A percentile compares a stretch with the other conserved stretches of the same genome.
These are phyloP conservation scores for Lyophyllum semitale DNA, from an alignment of 768 basidiomycete species.

Conservation along the genomic window DNA sequence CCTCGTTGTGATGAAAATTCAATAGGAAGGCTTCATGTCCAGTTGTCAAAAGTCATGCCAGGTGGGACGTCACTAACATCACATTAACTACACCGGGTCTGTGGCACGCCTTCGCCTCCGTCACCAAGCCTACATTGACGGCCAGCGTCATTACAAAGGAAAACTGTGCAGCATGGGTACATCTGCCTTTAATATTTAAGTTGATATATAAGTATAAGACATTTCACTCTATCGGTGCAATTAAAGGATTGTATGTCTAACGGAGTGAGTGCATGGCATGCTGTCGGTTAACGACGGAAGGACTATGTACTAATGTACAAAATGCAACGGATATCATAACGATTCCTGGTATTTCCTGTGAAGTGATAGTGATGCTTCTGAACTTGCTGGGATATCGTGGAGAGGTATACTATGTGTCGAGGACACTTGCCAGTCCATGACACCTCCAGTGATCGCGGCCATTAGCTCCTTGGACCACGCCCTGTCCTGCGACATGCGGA, in stretches of 20 bases:
- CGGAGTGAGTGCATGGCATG: neutral
- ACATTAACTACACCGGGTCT: no score
- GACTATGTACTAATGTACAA: slow-evolving; percentile 8
- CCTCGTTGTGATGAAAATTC: no score
- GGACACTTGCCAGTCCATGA: slow-evolving; percentile 41
- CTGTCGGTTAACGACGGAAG: neutral
- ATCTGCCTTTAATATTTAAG: no score
- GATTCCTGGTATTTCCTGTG: slow-evolving; percentile 18
- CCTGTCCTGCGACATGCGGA: slow-evolving; percentile 41
- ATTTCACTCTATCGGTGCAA: no score
- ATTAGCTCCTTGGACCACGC: slow-evolving; percentile 41
- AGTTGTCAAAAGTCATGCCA: neutral
- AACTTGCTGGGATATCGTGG: slow-evolving; percentile 21
- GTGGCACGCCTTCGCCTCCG: no score
- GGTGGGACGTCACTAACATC: neutral
- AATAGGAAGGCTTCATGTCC: no score
- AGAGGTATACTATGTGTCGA: slow-evolving; percentile 35
- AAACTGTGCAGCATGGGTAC: no score
- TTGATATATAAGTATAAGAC: no score
- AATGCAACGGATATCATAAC: slow-evolving; percentile 2
- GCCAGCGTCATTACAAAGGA: no score
- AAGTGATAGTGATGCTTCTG: slow-evolving; percentile 6
- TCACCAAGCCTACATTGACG: no score
- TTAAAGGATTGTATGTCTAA: neutral
- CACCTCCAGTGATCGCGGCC: slow-evolving; percentile 29